These are phyloP conservation scores for Fusarium falciforme DNA, from an alignment of 2,329 filamentous ascomycete species.

Conservation along the genomic window DNA sequence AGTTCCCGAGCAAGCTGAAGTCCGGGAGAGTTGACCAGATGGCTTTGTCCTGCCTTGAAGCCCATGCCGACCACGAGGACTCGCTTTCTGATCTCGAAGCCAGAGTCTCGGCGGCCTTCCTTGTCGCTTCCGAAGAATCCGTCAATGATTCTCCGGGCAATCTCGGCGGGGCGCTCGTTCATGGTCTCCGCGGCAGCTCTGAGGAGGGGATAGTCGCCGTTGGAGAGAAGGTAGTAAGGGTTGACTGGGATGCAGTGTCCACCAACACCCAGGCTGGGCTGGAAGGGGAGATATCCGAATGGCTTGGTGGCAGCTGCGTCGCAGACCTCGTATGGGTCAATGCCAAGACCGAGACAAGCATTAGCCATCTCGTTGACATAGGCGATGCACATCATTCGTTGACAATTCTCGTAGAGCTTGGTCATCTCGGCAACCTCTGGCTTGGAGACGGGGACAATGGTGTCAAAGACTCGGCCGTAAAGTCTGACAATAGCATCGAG, in stretches of 20 bases:
- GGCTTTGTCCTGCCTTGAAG: constrained; percentile 40
- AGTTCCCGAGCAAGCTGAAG: constrained; percentile 28
- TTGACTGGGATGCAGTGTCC: constrained; percentile 68
- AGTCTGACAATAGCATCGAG: constrained; percentile 55
- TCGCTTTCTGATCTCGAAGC: constrained; percentile 11
- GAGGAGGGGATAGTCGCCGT: constrained; percentile 59
- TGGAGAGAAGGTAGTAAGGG: constrained; percentile 62
- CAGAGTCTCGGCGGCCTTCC: constrained; percentile 18
- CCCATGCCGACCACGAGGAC: constrained; percentile 35
- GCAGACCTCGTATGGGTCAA: constrained; percentile 63
- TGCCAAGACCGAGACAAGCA: constrained; percentile 56
- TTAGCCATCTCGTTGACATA: constrained; percentile 68
- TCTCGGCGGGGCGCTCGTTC: constrained; percentile 50
- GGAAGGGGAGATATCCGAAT: constrained; percentile 62
- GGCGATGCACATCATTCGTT: constrained; percentile 64
- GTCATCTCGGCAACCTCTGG: constrained; percentile 68
- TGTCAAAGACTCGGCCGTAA: constrained; percentile 59
- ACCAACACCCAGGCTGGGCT: constrained; percentile 61
- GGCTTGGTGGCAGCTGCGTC: constrained; percentile 61
- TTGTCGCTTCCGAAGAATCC: background rate
- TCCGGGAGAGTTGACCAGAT: constrained; percentile 37
- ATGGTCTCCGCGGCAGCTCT: constrained; percentile 56
- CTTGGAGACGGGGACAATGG: constrained; percentile 58
- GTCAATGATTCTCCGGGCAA: constrained; percentile 18
- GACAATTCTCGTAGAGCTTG: constrained; percentile 68